Base-by-base conservation (phyloP, 768 basidiomycete species). In the Phylloporus arenicola region DNA sequence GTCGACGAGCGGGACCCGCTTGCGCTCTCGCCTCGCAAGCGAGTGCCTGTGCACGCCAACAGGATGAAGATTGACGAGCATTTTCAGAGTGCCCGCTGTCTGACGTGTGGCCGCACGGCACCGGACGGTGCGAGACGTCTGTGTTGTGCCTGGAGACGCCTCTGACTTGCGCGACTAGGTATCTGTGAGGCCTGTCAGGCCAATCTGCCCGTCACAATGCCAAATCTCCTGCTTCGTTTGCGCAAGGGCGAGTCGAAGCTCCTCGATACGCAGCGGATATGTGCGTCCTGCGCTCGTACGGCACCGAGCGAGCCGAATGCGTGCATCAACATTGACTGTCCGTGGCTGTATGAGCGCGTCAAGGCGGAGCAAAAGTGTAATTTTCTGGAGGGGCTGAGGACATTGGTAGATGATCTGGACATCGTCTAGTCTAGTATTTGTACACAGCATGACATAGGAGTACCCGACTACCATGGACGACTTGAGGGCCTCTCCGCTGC, bases 21-120 rank as follows among this genome's bases (percentile, higher is more conserved):
- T 7, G 45, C 64, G 9, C 54, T 66, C 37, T 71, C 74, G 3
- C 75, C 76, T 53, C 67, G 54, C 63, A 71, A 61, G 52, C 61
- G 50, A 47, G 62, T 57, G 64, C 50, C 53, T 34, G 64, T 42
- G 13, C 58, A 20, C 57, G 57, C 64, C 3, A 72, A 77, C 51
- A 67, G 68, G 44, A 60, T 73, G 55, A 79, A 80, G 58, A 86
- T 94, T 41, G 80, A 88, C 52, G 82, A 81, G 49, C 89, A 91
- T 68, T 91, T 93, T 65, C 72, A 72, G 19, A 86, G 75, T 52
- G 75, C 73, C 6, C 80, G 79, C 39, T 95, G 92, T 64, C 63
- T 89, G 40, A 72, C 81, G 6, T 95, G 92, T 56, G 80, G 78
- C 3, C 68, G 68, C 12, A 60, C 64, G 30, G 78, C 89, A 6